These are phyloP conservation scores for Sarocladium brachiariae DNA, from an alignment of 2,329 filamentous ascomycete genomes.

Conservation along the genomic window DNA sequence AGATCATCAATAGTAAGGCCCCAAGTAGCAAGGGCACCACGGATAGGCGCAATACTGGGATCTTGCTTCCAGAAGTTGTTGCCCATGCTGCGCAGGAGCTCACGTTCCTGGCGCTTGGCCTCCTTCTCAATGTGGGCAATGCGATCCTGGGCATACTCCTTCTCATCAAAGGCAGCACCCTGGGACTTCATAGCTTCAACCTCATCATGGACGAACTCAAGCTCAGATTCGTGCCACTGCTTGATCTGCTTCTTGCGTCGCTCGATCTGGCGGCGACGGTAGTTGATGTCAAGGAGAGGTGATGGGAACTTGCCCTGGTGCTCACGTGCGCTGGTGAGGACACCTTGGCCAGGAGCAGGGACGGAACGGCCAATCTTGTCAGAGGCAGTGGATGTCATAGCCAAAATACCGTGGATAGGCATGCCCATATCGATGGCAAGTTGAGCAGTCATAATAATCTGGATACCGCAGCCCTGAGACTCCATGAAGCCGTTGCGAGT, in stretches of 20 bases:
- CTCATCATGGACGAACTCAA: constrained; percentile 89
- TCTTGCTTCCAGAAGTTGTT: constrained; percentile 99
- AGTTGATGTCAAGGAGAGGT: constrained; percentile 93
- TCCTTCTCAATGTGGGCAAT: constrained; percentile 79
- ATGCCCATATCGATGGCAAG: constrained; percentile 98
- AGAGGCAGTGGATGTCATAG: constrained; percentile 88
- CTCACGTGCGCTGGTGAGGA: constrained; percentile 91
- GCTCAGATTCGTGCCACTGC: constrained; percentile 91
- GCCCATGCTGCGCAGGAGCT: constrained; percentile 84
- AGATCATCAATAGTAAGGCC: constrained; percentile 96
- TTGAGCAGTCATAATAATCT: constrained; percentile 96
- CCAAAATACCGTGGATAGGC: constrained; percentile 91
- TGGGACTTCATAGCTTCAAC: constrained; percentile 84
- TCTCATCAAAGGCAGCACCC: constrained; percentile 66
- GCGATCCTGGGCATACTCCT: constrained; percentile 80
- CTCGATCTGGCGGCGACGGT: constrained; percentile 90
- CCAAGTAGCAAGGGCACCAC: constrained; percentile 95
- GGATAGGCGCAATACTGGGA: constrained; percentile 84
- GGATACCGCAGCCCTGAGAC: constrained; percentile 95
- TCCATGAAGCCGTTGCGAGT: constrained; percentile 99
- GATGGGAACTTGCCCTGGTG: constrained; percentile 87
- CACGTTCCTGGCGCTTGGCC: constrained; percentile 83
- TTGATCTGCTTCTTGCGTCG: constrained; percentile 91
- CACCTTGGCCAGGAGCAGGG: constrained; percentile 92
- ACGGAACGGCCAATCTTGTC: constrained; percentile 99